Percentiles rank a stretch among this genome's conserved stretches.
These are phyloP conservation scores for Monascus ruber DNA, from an alignment of 2,329 filamentous ascomycete genomes.

Conservation along the genomic window DNA sequence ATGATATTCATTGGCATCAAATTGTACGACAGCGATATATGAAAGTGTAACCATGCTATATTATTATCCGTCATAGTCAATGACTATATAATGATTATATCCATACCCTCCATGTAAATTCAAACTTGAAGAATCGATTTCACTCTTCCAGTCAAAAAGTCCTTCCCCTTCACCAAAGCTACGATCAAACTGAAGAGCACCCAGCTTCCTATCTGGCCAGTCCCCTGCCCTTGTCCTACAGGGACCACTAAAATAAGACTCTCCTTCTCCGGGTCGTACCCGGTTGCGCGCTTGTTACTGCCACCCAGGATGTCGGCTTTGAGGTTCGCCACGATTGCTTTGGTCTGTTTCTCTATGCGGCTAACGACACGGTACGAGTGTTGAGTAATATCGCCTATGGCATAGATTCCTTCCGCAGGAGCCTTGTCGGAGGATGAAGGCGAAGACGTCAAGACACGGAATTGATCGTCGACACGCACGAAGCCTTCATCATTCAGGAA, in stretches of 20 bases:
- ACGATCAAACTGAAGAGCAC: conserved; percentile 31
- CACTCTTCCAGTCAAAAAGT: conserved; percentile 19
- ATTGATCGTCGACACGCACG: conserved; percentile 35
- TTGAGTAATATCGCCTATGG: conserved; percentile 20
- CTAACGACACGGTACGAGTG: conserved; percentile 15
- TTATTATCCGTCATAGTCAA: too few species aligned
- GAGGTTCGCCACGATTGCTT: conserved; percentile 15
- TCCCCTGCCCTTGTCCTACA: conserved; percentile 15
- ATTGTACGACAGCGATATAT: too few species aligned
- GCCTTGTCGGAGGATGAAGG: background rate
- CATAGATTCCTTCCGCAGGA: conserved; percentile 11
- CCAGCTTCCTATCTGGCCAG: conserved; percentile 23
- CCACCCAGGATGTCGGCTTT: conserved; percentile 14
- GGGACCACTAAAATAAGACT: conserved; percentile 19
- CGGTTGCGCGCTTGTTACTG: conserved; percentile 7
- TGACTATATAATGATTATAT: too few species aligned
- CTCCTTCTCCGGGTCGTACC: conserved; percentile 11
- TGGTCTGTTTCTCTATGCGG: conserved; percentile 16
- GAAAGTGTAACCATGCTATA: too few species aligned
- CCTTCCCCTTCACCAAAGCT: conserved; percentile 32
- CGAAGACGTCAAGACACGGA: conserved; percentile 10
- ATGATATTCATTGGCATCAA: too few species aligned
- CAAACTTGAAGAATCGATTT: background rate
- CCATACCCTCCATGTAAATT: background rate
- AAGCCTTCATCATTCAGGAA: conserved; percentile 38